phyloP scores from a whole-genome alignment of 257 asterid genomes.

The Leonotis leonurus region DNA sequence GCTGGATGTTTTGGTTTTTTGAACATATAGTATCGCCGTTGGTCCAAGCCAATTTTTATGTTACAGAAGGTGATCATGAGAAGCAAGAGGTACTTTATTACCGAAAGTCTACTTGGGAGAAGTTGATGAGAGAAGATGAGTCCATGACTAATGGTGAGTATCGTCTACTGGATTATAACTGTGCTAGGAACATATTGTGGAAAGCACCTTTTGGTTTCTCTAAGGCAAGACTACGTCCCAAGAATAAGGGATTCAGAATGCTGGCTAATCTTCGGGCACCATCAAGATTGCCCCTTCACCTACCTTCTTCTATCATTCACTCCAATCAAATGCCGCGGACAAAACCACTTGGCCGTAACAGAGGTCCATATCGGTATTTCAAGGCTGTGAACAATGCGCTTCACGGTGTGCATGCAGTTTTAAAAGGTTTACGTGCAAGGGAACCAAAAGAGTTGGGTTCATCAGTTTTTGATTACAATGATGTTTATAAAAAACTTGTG shows the following conservation, averaged over 20 bases:
- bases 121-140: slow-evolving; percentile 37
- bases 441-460: slow-evolving; percentile 73
- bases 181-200: slow-evolving; percentile 30
- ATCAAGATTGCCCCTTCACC: slow-evolving; percentile 39
- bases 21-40: slow-evolving; percentile 50
- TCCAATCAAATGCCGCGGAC: slow-evolving; percentile 14
- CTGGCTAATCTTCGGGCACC: slow-evolving; percentile 76
- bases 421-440: slow-evolving; percentile 43
- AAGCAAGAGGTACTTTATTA: slow-evolving; percentile 63
- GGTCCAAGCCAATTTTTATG: slow-evolving; percentile 71
- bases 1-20: slow-evolving; percentile 84
- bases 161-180: slow-evolving; percentile 27
- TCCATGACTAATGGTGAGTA: slow-evolving; percentile 32
- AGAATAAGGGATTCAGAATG: slow-evolving; percentile 59
- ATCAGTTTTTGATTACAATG: slow-evolving; percentile 83
- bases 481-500: slow-evolving; percentile 54
- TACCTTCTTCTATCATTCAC: slow-evolving; percentile 10
- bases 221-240: slow-evolving; percentile 67
- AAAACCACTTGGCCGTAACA: slow-evolving; percentile 5
- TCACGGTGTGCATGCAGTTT: slow-evolving; percentile 54
- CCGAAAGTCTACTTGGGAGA: slow-evolving; percentile 60
- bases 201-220: slow-evolving; percentile 77
- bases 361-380: slow-evolving; percentile 17
- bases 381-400: slow-evolving; percentile 71
- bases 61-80: slow-evolving; percentile 68